These are phyloP conservation scores for Chaetomiaceae sp. DNA, from an alignment of 2,329 filamentous ascomycete species.

Conservation along the genomic window DNA sequence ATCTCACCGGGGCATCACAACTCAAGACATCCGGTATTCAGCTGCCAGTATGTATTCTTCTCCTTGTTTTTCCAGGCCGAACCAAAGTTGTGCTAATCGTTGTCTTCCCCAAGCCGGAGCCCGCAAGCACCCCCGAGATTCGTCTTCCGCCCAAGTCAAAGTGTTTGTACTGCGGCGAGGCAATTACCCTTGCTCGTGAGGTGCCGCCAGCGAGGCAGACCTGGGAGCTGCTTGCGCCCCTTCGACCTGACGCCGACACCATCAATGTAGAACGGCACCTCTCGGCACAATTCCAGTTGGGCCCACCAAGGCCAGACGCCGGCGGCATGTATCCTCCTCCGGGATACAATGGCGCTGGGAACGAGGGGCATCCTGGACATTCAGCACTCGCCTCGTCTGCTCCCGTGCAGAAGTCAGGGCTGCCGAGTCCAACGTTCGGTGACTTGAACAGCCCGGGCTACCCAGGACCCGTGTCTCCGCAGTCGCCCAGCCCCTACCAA, in stretches of 20 bases:
- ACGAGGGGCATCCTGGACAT: not conserved
- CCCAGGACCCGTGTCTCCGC: conserved; percentile 8
- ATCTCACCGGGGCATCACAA: conserved; percentile 36
- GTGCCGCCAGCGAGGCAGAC: conserved; percentile 33
- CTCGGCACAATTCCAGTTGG: conserved; percentile 33
- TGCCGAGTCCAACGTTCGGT: conserved; percentile 3
- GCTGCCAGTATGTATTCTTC: conserved; percentile 24
- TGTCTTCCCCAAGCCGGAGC: conserved; percentile 2
- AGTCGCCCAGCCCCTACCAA: conserved; percentile 8
- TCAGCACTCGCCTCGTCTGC: not conserved
- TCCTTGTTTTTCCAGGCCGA: not conserved
- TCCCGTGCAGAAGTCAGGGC: not conserved
- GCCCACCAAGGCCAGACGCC: conserved; percentile 25
- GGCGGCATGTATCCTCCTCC: conserved; percentile 4
- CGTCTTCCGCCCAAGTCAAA: conserved; percentile 29
- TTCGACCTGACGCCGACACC: conserved; percentile 36
- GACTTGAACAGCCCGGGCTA: not conserved
- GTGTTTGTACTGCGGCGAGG: conserved; percentile 33
- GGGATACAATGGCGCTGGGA: not conserved
- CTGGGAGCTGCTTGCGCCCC: conserved; percentile 35
- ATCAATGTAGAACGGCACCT: conserved; percentile 37
- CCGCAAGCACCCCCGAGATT: not conserved
- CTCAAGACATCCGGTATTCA: conserved; percentile 27
- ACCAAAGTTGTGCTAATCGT: not conserved
- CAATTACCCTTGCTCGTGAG: conserved; percentile 35